These are phyloP conservation scores for Neurospora sp. DNA, from an alignment of 495 filamentous ascomycete species.

Conservation along the genomic window DNA sequence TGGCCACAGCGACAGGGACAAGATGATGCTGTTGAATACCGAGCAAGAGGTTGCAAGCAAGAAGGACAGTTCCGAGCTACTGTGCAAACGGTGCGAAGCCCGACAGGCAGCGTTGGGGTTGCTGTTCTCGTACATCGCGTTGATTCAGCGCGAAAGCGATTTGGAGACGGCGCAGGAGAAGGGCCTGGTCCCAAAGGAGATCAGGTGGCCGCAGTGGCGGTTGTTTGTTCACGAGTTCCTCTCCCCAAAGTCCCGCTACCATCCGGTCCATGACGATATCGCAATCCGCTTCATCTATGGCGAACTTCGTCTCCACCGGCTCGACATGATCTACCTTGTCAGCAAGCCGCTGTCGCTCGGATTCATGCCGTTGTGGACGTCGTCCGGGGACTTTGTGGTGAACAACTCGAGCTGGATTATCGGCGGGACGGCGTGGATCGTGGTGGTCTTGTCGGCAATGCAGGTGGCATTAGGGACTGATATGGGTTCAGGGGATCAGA, in stretches of 20 bases:
- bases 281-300: slow-evolving; percentile 35
- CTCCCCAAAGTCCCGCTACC: slow-evolving; percentile 9
- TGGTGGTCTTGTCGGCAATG: slow-evolving; percentile 47
- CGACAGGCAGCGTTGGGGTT: slow-evolving; percentile 22
- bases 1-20: neutral
- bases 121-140: slow-evolving; percentile 26
- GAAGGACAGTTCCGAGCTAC: neutral
- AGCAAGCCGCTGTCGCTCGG: slow-evolving; percentile 4
- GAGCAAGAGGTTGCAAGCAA: neutral
- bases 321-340: slow-evolving; percentile 26
- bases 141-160: slow-evolving; percentile 29
- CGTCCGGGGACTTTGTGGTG: slow-evolving; percentile 27
- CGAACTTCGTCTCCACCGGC: slow-evolving; percentile 33
- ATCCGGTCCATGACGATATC: slow-evolving; percentile 19
- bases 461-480: slow-evolving; percentile 43
- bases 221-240: slow-evolving; percentile 5
- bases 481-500: neutral
- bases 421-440: slow-evolving; percentile 37
- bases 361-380: slow-evolving; percentile 19
- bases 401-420: slow-evolving; percentile 39
- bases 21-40: neutral
- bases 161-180: slow-evolving; percentile 24
- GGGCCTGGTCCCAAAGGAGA: slow-evolving; percentile 21
- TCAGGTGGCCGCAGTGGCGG: slow-evolving; percentile 13
- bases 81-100: neutral